phyloP scores from a whole-genome alignment of 306 rosid genomes.

The Dalbergia cochinchinensis region DNA sequence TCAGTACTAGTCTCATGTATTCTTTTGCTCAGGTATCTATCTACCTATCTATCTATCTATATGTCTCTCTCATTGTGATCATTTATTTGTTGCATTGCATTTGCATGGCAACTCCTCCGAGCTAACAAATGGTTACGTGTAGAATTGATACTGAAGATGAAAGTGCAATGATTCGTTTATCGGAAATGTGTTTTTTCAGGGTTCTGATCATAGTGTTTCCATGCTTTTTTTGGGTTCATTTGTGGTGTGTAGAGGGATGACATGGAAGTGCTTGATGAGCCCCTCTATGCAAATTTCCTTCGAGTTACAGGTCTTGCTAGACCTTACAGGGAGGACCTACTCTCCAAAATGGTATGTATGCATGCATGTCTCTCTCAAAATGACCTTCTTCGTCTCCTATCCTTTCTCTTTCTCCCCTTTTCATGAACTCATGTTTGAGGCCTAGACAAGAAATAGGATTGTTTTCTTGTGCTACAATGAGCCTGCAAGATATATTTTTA shows the following conservation, averaged over 20 bases:
- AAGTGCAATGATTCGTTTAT: not conserved
- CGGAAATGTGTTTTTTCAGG: not conserved
- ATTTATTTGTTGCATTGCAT: no score
- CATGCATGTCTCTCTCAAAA: no score
- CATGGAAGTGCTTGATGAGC: conserved; percentile 82
- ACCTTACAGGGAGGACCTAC: conserved; percentile 76
- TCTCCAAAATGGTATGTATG: conserved; percentile 67
- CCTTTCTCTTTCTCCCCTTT: not conserved
- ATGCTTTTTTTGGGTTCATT: conserved; percentile 2
- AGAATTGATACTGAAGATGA: not conserved
- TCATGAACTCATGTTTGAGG: not conserved
- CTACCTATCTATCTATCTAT: no score
- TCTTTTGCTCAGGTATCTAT: conserved; percentile 75
- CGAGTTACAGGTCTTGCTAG: conserved; percentile 69
- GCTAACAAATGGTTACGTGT: no score
- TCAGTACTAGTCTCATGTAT: conserved; percentile 82
- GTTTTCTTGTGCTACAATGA: not conserved
- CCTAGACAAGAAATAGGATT: not conserved
- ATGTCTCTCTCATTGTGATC: no score
- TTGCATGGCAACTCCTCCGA: no score
- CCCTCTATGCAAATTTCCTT: conserved; percentile 78
- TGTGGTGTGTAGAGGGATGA: conserved; percentile 70
- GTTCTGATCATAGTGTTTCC: conserved; percentile 2
- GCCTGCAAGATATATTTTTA: not conserved
- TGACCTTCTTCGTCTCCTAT: not conserved